Evolutionary conservation across 2,329 filamentous ascomycete species (phyloP), one percentile per base, ranked within the genome.

Genomic region (Lecanosticta acicola): DNA sequence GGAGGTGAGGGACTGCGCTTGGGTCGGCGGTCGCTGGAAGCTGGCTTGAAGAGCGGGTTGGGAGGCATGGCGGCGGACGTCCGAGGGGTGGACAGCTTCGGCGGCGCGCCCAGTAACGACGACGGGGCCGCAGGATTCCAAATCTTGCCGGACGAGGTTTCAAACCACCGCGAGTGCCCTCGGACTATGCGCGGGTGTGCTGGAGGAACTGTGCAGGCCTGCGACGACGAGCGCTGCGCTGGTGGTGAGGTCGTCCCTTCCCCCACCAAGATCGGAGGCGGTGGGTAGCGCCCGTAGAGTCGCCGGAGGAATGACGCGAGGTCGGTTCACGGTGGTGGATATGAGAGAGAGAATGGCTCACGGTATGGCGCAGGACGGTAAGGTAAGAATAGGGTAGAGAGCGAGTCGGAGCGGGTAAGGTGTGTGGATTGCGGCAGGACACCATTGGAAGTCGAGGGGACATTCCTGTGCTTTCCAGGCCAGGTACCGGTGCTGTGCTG

Each of bases 1-100:
- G 64, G 62, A 13, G 65, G 65, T 20, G 65, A 60, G 7, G 62
- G 57, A 5, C 63, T 61, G 39, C 65, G 54, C 16, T 52, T 49
- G 37, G 53, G 17, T 40, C 7, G 41, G 2, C 26, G 48, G 14
- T 43, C 35, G 11, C 39, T 24, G 34, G 39, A 48, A 7, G 43
- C 41, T 2, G 58, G 53, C 48, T 63, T 63, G 59, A 63, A 65
- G 36, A 53, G 55, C 14, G 52, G 50, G 44, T 62, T 62, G 48
- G 53, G 48, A 39, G 36, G 41, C 52, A 55, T 52, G 43, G 26
- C 24, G 24, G 24, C 24, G 24, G 24, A 29, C 11, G 24, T 29
- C 24, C 24, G 24, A 29, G 24, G 24, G 24, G 7, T 7, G 24
- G 24, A 29, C 7, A 16, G 16, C 35, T 37, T 17, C 35, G 35